These are phyloP conservation scores for Hygrocybe coccinea DNA, from an alignment of 768 basidiomycete genomes.

Conservation along the genomic window DNA sequence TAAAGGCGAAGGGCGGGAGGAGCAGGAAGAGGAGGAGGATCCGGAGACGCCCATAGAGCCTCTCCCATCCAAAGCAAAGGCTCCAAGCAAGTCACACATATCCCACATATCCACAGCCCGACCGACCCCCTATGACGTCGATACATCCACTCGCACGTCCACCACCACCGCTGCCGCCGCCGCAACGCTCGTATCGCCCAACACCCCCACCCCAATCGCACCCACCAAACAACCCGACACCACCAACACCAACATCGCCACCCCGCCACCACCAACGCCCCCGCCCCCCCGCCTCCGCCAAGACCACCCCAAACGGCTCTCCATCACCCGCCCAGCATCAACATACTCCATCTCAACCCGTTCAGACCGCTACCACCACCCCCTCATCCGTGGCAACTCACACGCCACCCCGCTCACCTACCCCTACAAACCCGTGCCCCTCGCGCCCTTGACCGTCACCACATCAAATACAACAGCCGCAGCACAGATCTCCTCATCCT, in stretches of 20 bases:
- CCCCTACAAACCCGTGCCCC: conserved; percentile 45
- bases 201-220: neutral
- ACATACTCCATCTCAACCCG: conserved; percentile 49
- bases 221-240: conserved; percentile 6
- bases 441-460: conserved; percentile 59
- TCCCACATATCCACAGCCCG: conserved; percentile 36
- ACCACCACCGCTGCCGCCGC: conserved; percentile 2
- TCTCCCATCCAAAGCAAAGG: neutral
- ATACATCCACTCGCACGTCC: neutral
- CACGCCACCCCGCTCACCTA: conserved; percentile 40
- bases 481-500: conserved; percentile 40
- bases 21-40: neutral
- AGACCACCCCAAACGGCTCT: conserved; percentile 38
- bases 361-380: conserved; percentile 58
- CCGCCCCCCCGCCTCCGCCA: conserved; percentile 29
- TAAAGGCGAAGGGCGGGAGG: conserved; percentile 18
- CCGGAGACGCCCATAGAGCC: conserved; percentile 4
- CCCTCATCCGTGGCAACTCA: conserved; percentile 71
- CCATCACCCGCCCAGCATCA: conserved; percentile 57
- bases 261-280: conserved; percentile 14
- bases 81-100: conserved; percentile 6
- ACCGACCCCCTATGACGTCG: conserved; percentile 13
- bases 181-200: conserved; percentile 2
- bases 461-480: conserved; percentile 36
- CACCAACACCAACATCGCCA: too few species aligned